Conservation (phyloP, 225 moss, liverwort and hornwort species). For the Marchantia polymorpha region DNA sequence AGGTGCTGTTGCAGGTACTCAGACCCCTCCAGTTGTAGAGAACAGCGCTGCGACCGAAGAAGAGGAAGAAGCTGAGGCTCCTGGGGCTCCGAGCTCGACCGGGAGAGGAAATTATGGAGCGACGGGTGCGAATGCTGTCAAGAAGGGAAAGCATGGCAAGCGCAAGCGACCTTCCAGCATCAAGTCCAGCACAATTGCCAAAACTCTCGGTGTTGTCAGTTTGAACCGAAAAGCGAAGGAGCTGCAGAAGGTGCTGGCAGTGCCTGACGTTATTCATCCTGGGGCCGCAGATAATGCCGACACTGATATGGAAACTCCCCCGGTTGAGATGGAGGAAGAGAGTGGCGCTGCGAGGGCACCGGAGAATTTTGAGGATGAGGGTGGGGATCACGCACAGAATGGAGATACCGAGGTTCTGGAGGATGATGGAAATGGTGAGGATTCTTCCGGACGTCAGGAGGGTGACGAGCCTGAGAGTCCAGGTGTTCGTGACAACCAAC, state of each 20-base stretch:
- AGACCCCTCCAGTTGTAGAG: slow-evolving; percentile 25
- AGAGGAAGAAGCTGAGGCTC: slow-evolving; percentile 45
- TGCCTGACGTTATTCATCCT: slow-evolving; percentile 13
- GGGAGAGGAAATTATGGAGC: slow-evolving; percentile 41
- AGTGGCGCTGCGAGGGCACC: slow-evolving; percentile 29
- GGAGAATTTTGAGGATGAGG: slow-evolving; percentile 32
- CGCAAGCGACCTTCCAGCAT: slow-evolving; percentile 48
- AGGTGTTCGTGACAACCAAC: slow-evolving; percentile 40
- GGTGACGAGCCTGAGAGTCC: slow-evolving; percentile 44
- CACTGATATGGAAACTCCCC: slow-evolving; percentile 23
- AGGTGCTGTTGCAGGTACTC: neutral
- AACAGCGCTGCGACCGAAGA: slow-evolving; percentile 46
- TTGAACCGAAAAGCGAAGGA: slow-evolving; percentile 36
- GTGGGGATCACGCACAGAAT: slow-evolving; percentile 31
- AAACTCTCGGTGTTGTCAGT: slow-evolving; percentile 39
- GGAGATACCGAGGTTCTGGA: slow-evolving; percentile 48
- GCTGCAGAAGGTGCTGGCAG: slow-evolving; percentile 30
- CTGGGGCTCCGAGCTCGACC: slow-evolving; percentile 41
- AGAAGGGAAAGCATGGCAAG: slow-evolving; percentile 46
- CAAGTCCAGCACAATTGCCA: slow-evolving; percentile 39
- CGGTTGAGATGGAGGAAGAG: slow-evolving; percentile 40
- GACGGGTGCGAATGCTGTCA: slow-evolving; percentile 26
- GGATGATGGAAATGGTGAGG: slow-evolving; percentile 43
- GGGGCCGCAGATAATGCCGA: slow-evolving; percentile 24
- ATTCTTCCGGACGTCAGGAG: slow-evolving; percentile 48